These are phyloP conservation scores for Neonectria magnoliae DNA, from an alignment of 2,329 filamentous ascomycete species.

Conservation along the genomic window DNA sequence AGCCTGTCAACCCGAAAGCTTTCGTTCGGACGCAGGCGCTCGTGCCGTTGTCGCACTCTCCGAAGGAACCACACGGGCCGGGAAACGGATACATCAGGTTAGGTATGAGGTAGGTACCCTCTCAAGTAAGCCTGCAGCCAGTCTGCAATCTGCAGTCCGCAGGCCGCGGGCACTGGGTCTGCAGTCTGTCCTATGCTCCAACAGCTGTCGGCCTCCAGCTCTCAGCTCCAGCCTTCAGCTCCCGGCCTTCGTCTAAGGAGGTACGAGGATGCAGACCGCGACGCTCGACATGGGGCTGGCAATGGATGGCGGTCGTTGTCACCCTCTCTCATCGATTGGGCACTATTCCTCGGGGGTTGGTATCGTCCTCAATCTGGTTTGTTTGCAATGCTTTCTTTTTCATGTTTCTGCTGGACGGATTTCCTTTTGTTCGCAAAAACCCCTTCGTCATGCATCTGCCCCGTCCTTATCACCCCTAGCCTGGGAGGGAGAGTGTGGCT, in stretches of 20 bases:
- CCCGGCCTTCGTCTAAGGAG: neutral
- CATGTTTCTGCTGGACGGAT: slow-evolving; percentile 13
- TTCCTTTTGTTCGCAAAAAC: slow-evolving; percentile 32
- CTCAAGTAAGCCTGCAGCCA: neutral
- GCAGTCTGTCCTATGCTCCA: neutral
- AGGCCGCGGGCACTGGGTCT: neutral
- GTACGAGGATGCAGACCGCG: slow-evolving; percentile 3
- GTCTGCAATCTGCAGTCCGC: neutral
- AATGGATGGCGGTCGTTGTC: slow-evolving; percentile 27
- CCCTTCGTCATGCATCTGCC: slow-evolving; percentile 6
- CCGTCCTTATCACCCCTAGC: slow-evolving; percentile 4
- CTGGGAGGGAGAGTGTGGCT: slow-evolving; percentile 9
- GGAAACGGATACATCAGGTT: slow-evolving; percentile 27
- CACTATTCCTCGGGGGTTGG: slow-evolving; percentile 27
- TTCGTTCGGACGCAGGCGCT: slow-evolving; percentile 28
- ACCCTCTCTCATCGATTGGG: slow-evolving; percentile 39
- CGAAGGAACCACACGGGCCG: slow-evolving; percentile 36
- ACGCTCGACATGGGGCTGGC: slow-evolving; percentile 15
- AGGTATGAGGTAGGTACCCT: slow-evolving; percentile 20
- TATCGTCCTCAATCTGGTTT: slow-evolving; percentile 31
- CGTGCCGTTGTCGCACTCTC: slow-evolving; percentile 40
- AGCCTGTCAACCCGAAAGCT: slow-evolving; percentile 20
- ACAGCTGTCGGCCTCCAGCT: neutral
- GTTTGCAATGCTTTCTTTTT: slow-evolving; percentile 33
- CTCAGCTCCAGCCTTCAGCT: neutral